phyloP scores from a whole-genome alignment of 2,329 filamentous ascomycete genomes.

The Dactylellina sp. region DNA sequence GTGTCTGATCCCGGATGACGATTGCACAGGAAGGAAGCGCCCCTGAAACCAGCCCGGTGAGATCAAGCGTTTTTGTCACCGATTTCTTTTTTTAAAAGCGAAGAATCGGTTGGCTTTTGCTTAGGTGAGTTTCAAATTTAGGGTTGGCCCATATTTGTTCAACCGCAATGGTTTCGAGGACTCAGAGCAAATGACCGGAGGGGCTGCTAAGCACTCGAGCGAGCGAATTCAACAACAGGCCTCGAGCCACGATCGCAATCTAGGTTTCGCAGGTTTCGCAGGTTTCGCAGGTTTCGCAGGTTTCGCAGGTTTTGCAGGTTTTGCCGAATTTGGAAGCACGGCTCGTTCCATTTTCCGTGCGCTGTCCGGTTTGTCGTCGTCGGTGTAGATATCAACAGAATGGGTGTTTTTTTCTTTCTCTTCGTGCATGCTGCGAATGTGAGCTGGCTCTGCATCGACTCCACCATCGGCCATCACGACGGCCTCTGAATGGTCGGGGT shows the following conservation, averaged over 20 bases:
- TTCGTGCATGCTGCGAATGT: neutral
- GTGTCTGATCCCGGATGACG: slow-evolving; percentile 44
- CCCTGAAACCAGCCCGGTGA: slow-evolving; percentile 36
- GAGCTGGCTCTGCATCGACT: slow-evolving; percentile 45
- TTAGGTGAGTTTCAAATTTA: slow-evolving; percentile 50
- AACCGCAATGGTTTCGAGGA: slow-evolving; percentile 50
- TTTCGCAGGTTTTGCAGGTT: too few relatives aligned
- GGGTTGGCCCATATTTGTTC: slow-evolving; percentile 40
- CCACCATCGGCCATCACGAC: neutral
- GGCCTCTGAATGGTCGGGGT: neutral
- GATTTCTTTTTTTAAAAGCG: slow-evolving; percentile 27
- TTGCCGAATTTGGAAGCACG: slow-evolving; percentile 15
- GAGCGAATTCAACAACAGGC: too few relatives aligned
- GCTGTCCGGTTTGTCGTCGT: neutral
- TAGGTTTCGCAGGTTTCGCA: too few relatives aligned
- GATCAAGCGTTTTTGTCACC: slow-evolving; percentile 22
- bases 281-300: too few relatives aligned
- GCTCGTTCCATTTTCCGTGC: too few relatives aligned
- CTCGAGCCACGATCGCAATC: too few relatives aligned
- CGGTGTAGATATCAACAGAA: neutral
- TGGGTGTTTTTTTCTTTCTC: neutral
- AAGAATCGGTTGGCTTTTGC: slow-evolving; percentile 28
- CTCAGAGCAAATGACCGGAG: slow-evolving; percentile 43
- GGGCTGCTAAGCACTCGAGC: slow-evolving; percentile 32
- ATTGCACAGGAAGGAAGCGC: slow-evolving; percentile 35